These are phyloP conservation scores for Elaphomyces granulatus DNA, from an alignment of 495 filamentous ascomycete species.

Conservation along the genomic window DNA sequence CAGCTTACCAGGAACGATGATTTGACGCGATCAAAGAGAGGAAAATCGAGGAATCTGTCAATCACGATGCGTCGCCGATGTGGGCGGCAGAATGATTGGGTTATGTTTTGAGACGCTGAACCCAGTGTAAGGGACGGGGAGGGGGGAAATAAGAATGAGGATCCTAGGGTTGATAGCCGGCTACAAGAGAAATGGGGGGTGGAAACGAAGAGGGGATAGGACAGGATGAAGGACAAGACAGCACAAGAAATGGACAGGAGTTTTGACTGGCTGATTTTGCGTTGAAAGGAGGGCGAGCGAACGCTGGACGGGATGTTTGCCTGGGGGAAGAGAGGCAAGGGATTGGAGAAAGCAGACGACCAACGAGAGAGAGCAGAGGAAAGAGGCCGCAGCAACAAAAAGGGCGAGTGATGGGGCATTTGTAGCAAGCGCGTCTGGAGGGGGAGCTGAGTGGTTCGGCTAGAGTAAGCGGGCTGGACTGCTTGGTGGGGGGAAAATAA, in stretches of 20 bases:
- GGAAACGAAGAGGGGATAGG: no score
- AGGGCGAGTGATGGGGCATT: constrained; percentile 36
- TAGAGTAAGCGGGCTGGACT: not conserved
- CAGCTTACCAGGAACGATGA: not conserved
- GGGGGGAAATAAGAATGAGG: not conserved
- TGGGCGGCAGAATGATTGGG: not conserved
- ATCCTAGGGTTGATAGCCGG: no score
- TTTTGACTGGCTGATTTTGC: not conserved
- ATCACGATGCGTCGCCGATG: constrained; percentile 14
- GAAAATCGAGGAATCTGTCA: constrained; percentile 4
- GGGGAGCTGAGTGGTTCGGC: constrained; percentile 17
- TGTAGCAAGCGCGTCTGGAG: constrained; percentile 22
- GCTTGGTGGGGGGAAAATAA: no score
- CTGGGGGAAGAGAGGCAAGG: not conserved
- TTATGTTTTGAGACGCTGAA: no score
- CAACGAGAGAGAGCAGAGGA: constrained; percentile 35
- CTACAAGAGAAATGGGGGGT: no score
- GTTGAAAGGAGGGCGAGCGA: no score
- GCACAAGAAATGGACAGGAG: no score
- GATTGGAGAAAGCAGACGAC: constrained; percentile 23
- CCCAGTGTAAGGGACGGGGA: no score
- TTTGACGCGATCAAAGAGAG: constrained; percentile 1
- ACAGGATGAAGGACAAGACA: no score
- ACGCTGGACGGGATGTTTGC: no score
- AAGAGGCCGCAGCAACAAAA: constrained; percentile 25